Evolutionary conservation across 1,284 basidiomycete species (phyloP).

Genomic region (Trichosporon faecale): DNA sequence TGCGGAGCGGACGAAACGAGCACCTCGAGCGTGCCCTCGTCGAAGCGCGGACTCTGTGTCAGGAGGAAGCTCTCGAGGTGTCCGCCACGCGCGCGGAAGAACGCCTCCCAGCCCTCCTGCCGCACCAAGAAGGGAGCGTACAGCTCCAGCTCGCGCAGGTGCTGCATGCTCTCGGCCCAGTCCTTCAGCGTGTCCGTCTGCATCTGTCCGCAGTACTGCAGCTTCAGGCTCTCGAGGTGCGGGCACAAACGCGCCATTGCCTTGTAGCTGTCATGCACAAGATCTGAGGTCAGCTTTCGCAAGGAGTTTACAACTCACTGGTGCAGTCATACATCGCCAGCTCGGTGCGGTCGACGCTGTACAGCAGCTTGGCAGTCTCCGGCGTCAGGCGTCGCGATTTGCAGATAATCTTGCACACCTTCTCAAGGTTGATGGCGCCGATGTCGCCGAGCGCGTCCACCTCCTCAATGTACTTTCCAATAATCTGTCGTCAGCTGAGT

Average conservation of each 20-base stretch:
- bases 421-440: constrained; percentile 72
- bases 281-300: constrained; percentile 55
- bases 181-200: constrained; percentile 64
- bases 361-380: constrained; percentile 78
- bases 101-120: constrained; percentile 68
- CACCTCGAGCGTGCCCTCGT: constrained; percentile 64
- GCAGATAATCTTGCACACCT: constrained; percentile 77
- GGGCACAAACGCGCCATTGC: constrained; percentile 75
- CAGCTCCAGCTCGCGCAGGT: constrained; percentile 71
- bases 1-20: constrained; percentile 64
- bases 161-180: constrained; percentile 65
- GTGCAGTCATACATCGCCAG: constrained; percentile 88
- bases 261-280: constrained; percentile 64
- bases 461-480: constrained; percentile 81
- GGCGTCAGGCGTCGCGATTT: constrained; percentile 80
- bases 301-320: constrained; percentile 57
- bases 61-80: constrained; percentile 71
- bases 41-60: constrained; percentile 83
- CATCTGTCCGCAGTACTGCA: constrained; percentile 85
- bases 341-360: constrained; percentile 65
- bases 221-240: constrained; percentile 67
- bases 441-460: constrained; percentile 88
- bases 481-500: constrained; percentile 58
- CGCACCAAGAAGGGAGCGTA: constrained; percentile 86
- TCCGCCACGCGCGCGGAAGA: constrained; percentile 65